phyloP scores from a whole-genome alignment of 1,284 basidiomycete genomes.

The Cryptococcus floricola region DNA sequence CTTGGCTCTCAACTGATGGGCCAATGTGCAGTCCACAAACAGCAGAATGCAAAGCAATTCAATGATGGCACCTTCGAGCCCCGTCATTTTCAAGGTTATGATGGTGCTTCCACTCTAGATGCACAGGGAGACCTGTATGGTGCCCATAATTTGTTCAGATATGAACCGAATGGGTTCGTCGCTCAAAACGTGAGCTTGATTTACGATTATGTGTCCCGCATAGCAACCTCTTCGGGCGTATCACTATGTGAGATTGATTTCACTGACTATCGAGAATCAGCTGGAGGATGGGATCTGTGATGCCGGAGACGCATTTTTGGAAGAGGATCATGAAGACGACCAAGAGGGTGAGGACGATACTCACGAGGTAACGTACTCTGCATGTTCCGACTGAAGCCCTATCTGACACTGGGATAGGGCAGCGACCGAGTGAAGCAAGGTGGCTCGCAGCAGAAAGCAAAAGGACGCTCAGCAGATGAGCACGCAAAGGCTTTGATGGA shows the following conservation, averaged over 20 bases:
- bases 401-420: too few relatives aligned
- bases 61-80: constrained; percentile 46
- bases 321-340: not conserved
- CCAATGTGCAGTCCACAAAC: constrained; percentile 39
- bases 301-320: constrained; percentile 29
- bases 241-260: not conserved
- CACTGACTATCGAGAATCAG: constrained; percentile 21
- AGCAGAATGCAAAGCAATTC: constrained; percentile 38
- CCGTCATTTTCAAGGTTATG: constrained; percentile 40
- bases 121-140: constrained; percentile 47
- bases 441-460: too few relatives aligned
- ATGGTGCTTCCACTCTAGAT: constrained; percentile 23
- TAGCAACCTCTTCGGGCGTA: not conserved
- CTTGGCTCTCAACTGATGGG: not conserved
- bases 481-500: too few relatives aligned
- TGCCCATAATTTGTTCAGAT: constrained; percentile 46
- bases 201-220: too few relatives aligned
- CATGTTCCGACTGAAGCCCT: too few relatives aligned
- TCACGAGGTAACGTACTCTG: too few relatives aligned
- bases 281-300: constrained; percentile 30
- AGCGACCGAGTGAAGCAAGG: too few relatives aligned
- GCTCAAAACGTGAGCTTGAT: constrained; percentile 25
- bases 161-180: constrained; percentile 40
- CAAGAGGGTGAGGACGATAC: too few relatives aligned
- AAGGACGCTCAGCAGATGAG: too few relatives aligned